Evolutionary conservation across 331 rosid genomes (phyloP).

Genomic region (Ulmus americana): DNA sequence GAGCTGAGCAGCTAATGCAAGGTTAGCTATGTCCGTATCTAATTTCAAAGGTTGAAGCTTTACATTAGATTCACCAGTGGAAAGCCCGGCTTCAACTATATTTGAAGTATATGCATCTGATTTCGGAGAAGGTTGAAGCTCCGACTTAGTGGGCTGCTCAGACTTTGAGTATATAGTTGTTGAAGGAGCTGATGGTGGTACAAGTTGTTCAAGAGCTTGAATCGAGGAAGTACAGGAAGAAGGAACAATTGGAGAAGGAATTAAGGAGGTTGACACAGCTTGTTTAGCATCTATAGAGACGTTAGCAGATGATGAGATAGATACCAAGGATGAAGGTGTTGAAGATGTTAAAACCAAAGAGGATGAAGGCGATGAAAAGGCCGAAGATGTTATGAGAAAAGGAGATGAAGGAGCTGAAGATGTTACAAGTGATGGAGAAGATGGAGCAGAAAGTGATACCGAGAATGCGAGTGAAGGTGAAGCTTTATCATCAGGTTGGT

Average conservation of each 20-base stretch:
- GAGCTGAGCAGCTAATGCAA: constrained; percentile 22
- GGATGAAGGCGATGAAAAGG: constrained; percentile 19
- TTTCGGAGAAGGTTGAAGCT: constrained; percentile 33
- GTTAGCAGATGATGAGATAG: constrained; percentile 27
- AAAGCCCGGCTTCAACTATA: constrained; percentile 26
- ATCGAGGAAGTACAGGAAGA: constrained; percentile 5
- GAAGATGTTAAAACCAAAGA: constrained; percentile 26
- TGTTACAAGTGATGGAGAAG: background rate
- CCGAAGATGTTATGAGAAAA: constrained; percentile 26
- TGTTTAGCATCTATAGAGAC: constrained; percentile 27
- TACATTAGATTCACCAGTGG: constrained; percentile 28
- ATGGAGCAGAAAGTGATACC: constrained; percentile 25
- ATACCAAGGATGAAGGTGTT: constrained; percentile 24
- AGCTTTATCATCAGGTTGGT: constrained; percentile 31
- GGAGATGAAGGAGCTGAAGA: constrained; percentile 18
- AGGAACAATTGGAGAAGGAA: constrained; percentile 24
- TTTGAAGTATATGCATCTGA: constrained; percentile 32
- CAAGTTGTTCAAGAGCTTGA: constrained; percentile 27
- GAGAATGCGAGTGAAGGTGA: constrained; percentile 29
- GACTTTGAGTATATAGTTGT: constrained; percentile 23
- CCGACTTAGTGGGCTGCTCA: constrained; percentile 33
- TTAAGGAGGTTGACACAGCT: constrained; percentile 28
- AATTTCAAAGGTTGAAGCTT: constrained; percentile 22
- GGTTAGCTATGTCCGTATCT: constrained; percentile 28
- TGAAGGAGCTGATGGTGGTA: constrained; percentile 18